These are phyloP conservation scores for Cornus controversa DNA, from an alignment of 148 eudicot genomes.

Conservation along the genomic window DNA sequence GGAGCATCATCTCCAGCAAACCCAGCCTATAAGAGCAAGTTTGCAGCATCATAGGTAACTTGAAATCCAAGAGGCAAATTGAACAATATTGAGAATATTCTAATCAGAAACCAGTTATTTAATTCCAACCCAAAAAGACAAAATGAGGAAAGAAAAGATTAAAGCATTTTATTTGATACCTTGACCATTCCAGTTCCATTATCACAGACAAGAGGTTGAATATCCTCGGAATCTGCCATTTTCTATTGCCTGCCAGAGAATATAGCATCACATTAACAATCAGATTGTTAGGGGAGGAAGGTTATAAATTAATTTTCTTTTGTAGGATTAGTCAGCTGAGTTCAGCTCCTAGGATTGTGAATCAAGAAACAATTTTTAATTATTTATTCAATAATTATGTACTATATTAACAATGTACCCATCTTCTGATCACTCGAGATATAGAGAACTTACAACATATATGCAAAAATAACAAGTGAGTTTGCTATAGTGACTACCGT, in stretches of 20 bases:
- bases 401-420: not conserved
- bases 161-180: not conserved
- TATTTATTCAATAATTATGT: no score
- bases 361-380: not conserved
- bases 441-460: no score
- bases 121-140: not conserved
- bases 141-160: not conserved
- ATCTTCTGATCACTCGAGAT: not conserved
- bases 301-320: not conserved
- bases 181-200: slow-evolving; percentile 10
- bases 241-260: slow-evolving; percentile 4
- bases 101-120: not conserved
- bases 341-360: not conserved
- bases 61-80: not conserved
- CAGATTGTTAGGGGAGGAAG: not conserved
- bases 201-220: slow-evolving; percentile 12
- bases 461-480: not conserved
- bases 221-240: slow-evolving; percentile 4
- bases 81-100: not conserved
- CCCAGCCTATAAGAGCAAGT: slow-evolving; percentile 37
- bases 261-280: not conserved
- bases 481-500: not conserved
- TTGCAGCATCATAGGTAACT: not conserved
- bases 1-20: slow-evolving; percentile 64
- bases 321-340: not conserved